These are phyloP conservation scores for Nicotiana benthamiana DNA, from an alignment of 257 asterid genomes.

Conservation along the genomic window DNA sequence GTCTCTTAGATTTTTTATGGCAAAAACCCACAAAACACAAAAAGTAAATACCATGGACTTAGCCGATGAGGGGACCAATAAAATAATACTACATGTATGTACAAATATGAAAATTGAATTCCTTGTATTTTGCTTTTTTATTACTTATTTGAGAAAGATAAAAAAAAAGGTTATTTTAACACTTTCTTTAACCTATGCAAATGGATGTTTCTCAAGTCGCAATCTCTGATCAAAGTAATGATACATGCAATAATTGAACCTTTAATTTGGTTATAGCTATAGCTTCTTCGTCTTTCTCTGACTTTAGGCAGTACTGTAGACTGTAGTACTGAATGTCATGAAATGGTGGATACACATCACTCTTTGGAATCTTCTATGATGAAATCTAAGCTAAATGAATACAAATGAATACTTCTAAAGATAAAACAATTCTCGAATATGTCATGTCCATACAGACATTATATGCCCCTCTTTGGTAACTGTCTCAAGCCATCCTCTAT, in stretches of 20 bases:
- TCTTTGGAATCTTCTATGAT: conserved; percentile 1
- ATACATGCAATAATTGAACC: conserved; percentile 29
- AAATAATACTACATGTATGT: not conserved
- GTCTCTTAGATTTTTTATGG: not conserved
- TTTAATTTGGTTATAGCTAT: not conserved
- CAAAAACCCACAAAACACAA: not conserved
- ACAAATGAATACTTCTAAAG: conserved; percentile 6
- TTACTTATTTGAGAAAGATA: not conserved
- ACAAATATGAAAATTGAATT: not conserved
- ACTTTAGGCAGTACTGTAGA: not conserved
- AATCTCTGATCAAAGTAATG: conserved; percentile 27
- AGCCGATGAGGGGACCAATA: not conserved
- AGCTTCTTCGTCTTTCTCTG: not conserved
- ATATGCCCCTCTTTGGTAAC: not conserved
- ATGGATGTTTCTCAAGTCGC: conserved; percentile 25
- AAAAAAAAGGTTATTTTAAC: not conserved
- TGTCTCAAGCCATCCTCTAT: not conserved
- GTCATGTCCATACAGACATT: conserved; percentile 9
- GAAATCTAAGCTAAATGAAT: not conserved
- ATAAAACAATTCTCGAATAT: not conserved
- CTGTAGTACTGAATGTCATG: not conserved
- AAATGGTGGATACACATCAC: not conserved
- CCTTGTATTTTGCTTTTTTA: not conserved
- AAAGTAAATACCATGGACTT: not conserved
- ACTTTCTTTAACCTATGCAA: not conserved